These are phyloP conservation scores for Nidula microcarpa DNA, from an alignment of 768 basidiomycete species.

Conservation along the genomic window DNA sequence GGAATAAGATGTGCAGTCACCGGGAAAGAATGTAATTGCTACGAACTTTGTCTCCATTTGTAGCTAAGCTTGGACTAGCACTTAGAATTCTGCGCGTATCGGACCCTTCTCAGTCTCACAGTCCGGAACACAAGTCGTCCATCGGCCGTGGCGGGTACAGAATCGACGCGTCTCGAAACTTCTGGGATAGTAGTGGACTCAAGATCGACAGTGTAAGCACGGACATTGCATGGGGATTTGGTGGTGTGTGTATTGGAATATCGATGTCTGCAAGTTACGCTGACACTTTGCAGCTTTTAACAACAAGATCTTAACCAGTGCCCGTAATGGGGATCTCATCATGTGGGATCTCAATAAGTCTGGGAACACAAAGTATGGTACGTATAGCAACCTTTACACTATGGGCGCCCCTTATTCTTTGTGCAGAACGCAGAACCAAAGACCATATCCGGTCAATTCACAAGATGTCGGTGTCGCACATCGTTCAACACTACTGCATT, in stretches of 20 bases:
- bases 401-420: not conserved
- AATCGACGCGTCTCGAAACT: constrained; percentile 70
- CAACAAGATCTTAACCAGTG: constrained; percentile 78
- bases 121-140: constrained; percentile 46
- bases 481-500: constrained; percentile 68
- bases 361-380: constrained; percentile 70
- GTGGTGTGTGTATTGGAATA: constrained; percentile 37
- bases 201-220: constrained; percentile 79
- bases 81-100: constrained; percentile 58
- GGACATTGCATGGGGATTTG: constrained; percentile 78
- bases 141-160: constrained; percentile 60
- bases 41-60: not conserved
- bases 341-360: constrained; percentile 78
- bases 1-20: constrained; percentile 66
- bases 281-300: constrained; percentile 47
- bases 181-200: constrained; percentile 75
- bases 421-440: constrained; percentile 58
- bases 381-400: constrained; percentile 17
- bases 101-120: constrained; percentile 35
- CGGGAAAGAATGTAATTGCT: constrained; percentile 68
- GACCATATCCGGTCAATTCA: constrained; percentile 75
- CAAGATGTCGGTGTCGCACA: constrained; percentile 62
- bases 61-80: constrained; percentile 31
- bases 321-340: constrained; percentile 77
- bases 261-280: not conserved